Evolutionary conservation across 257 asterid species (phyloP).

Genomic region (Scutellaria baicalensis): DNA sequence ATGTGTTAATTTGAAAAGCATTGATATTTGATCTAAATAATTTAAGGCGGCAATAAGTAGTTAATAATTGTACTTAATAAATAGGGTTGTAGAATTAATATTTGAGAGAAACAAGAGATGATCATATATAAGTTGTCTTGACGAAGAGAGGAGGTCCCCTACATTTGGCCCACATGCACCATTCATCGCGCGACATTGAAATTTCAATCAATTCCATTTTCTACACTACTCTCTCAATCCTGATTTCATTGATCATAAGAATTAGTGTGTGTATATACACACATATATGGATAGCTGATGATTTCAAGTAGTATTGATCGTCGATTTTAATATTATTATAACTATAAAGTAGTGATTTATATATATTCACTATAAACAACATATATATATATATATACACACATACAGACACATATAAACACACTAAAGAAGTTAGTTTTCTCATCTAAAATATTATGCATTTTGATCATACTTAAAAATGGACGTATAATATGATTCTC

Average conservation of each 20-base stretch:
- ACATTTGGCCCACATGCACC: constrained; percentile 24
- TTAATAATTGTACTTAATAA: not conserved
- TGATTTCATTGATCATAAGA: not conserved
- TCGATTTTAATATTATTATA: too few relatives aligned
- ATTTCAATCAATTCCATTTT: constrained; percentile 3
- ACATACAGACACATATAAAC: too few relatives aligned
- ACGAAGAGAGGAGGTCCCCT: constrained; percentile 18
- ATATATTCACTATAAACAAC: too few relatives aligned
- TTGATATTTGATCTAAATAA: not conserved
- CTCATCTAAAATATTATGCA: too few relatives aligned
- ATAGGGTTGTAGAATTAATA: not conserved
- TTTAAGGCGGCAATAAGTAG: not conserved
- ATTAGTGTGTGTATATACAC: not conserved
- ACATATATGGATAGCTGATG: too few relatives aligned
- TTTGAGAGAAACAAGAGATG: not conserved
- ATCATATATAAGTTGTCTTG: not conserved
- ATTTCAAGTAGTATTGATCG: too few relatives aligned
- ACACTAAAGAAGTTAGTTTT: too few relatives aligned
- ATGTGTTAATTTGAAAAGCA: not conserved
- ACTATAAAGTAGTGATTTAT: too few relatives aligned
- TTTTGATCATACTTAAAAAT: too few relatives aligned
- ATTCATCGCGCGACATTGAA: not conserved
- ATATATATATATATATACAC: too few relatives aligned
- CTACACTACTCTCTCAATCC: not conserved
- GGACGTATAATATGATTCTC: too few relatives aligned